These are phyloP conservation scores for Parastagonospora nodorum DNA, from an alignment of 2,329 filamentous ascomycete genomes.

Conservation along the genomic window DNA sequence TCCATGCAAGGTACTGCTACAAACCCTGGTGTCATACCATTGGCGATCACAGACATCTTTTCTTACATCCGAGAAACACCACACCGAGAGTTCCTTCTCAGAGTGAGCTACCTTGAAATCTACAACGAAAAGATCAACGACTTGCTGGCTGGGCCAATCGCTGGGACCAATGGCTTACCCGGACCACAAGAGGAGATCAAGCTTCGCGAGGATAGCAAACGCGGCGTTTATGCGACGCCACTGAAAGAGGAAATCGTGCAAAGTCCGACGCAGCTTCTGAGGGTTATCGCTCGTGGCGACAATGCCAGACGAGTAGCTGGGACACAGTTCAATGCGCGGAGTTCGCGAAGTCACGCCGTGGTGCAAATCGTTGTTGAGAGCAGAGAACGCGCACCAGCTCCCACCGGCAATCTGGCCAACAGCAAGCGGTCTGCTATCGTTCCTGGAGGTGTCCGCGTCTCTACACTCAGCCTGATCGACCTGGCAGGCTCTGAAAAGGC, in stretches of 20 bases:
- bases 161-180: slow-evolving; percentile 54
- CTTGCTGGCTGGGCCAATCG: slow-evolving; percentile 75
- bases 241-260: slow-evolving; percentile 98
- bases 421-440: slow-evolving; percentile 48
- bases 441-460: slow-evolving; percentile 92
- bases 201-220: slow-evolving; percentile 91
- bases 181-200: slow-evolving; percentile 89
- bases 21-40: slow-evolving; percentile 92
- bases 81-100: slow-evolving; percentile 87
- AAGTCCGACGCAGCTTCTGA: slow-evolving; percentile 90
- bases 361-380: slow-evolving; percentile 99
- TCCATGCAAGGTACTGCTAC: slow-evolving; percentile 98
- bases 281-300: slow-evolving; percentile 94
- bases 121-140: slow-evolving; percentile 99
- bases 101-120: slow-evolving; percentile 97
- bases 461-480: slow-evolving; percentile 93
- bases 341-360: slow-evolving; percentile 96
- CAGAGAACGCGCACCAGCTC: slow-evolving; percentile 75
- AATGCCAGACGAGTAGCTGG: slow-evolving; percentile 87
- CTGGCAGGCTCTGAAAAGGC: slow-evolving; percentile 95
- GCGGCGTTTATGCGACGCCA: slow-evolving; percentile 94
- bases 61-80: slow-evolving; percentile 98
- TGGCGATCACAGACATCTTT: slow-evolving; percentile 98
- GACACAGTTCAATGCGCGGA: slow-evolving; percentile 95
- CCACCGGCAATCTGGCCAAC: slow-evolving; percentile 46